Conservation (phyloP, 2,329 filamentous ascomycete genomes). For the Fusarium sp. region DNA sequence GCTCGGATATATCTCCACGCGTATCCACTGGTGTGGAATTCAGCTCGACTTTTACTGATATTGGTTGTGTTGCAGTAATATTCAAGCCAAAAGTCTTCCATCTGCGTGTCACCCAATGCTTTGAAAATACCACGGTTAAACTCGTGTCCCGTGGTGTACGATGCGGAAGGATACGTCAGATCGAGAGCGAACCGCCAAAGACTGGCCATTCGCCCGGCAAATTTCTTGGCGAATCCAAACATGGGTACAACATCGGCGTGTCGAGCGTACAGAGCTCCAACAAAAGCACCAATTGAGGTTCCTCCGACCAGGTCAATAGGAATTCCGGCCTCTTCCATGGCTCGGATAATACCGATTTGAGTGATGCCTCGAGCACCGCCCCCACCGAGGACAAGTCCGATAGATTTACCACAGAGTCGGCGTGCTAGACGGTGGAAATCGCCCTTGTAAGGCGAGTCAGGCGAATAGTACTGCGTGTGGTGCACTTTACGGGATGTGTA, state of each 20-base stretch:
- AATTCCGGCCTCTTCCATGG: constrained; percentile 95
- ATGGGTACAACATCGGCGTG: constrained; percentile 98
- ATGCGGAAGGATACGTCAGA: constrained; percentile 94
- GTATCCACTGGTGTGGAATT: constrained; percentile 96
- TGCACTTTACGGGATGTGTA: constrained; percentile 95
- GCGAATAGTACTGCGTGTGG: constrained; percentile 88
- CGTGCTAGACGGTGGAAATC: constrained; percentile 95
- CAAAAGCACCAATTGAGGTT: constrained; percentile 95
- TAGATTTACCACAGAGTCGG: constrained; percentile 90
- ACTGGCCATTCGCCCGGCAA: constrained; percentile 97
- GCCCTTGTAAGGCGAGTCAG: constrained; percentile 93
- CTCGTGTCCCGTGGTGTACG: constrained; percentile 97
- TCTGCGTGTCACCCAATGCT: constrained; percentile 95
- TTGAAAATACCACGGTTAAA: constrained; percentile 99
- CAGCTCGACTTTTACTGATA: constrained; percentile 91
- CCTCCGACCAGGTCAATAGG: constrained; percentile 96
- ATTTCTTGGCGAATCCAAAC: constrained; percentile 97
- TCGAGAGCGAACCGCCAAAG: constrained; percentile 99
- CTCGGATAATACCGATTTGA: constrained; percentile 93
- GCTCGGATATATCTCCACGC: constrained; percentile 97
- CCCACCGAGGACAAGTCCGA: constrained; percentile 93
- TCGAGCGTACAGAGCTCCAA: constrained; percentile 93
- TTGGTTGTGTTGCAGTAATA: constrained; percentile 99
- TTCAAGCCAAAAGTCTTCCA: constrained; percentile 98
- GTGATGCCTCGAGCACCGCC: constrained; percentile 93